These are phyloP conservation scores for Penicillium verhagenii DNA, from an alignment of 495 filamentous ascomycete species.

Conservation along the genomic window DNA sequence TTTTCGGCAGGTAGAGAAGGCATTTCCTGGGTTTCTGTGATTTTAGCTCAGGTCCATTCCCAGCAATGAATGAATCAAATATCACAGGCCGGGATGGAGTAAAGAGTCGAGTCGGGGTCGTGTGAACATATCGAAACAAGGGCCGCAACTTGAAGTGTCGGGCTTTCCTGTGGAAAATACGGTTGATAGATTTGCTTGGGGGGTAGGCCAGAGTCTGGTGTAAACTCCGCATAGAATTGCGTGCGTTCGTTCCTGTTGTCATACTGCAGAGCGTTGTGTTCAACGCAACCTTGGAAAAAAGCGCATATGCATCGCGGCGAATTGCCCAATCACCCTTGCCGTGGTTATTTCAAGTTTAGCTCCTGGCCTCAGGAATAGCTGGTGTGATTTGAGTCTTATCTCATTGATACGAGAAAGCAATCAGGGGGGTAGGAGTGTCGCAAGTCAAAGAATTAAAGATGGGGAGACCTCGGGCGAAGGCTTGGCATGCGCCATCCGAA, in stretches of 20 bases:
- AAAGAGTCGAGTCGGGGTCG: background rate
- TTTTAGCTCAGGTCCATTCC: background rate
- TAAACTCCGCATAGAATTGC: slow-evolving; percentile 3
- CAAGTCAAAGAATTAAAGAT: too few species aligned
- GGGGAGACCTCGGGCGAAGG: too few species aligned
- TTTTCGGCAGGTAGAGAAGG: background rate
- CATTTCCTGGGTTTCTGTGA: background rate
- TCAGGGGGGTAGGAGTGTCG: background rate
- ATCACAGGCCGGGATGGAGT: background rate
- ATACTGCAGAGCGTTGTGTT: slow-evolving; percentile 8
- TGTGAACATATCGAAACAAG: slow-evolving; percentile 5
- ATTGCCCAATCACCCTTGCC: background rate
- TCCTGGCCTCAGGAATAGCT: too few species aligned
- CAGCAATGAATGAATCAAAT: background rate
- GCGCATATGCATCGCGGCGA: background rate
- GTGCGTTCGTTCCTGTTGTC: slow-evolving; percentile 9
- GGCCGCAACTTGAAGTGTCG: background rate
- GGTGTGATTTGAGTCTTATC: background rate
- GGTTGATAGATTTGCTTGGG: background rate
- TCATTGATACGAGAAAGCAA: background rate
- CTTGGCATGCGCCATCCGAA: too few species aligned
- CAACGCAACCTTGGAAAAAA: background rate
- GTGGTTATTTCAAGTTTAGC: too few species aligned
- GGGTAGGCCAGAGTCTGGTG: background rate
- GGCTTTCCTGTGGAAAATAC: background rate